These are phyloP conservation scores for Fomitiporia mediterranea DNA, from an alignment of 1,284 basidiomycete species.

Conservation along the genomic window DNA sequence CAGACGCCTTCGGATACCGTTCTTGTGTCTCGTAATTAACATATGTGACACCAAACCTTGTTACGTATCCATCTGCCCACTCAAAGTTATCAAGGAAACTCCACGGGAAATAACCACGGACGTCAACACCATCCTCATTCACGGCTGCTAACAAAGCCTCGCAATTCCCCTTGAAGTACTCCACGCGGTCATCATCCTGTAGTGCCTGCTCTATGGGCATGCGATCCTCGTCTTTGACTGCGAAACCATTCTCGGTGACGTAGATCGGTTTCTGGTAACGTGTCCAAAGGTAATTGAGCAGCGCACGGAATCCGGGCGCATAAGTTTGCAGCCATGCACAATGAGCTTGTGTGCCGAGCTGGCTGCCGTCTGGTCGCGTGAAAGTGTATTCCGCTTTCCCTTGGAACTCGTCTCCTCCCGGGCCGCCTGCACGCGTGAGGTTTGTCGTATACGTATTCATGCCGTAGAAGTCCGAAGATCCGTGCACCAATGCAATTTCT, in stretches of 20 bases:
- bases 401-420: constrained; percentile 52
- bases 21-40: constrained; percentile 69
- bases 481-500: constrained; percentile 58
- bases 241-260: constrained; percentile 71
- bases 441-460: constrained; percentile 75
- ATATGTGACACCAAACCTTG: constrained; percentile 62
- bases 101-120: constrained; percentile 71
- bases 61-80: constrained; percentile 65
- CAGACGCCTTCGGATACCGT: constrained; percentile 65
- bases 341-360: constrained; percentile 64
- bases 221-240: constrained; percentile 60
- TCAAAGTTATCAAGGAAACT: constrained; percentile 74
- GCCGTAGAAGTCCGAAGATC: constrained; percentile 67
- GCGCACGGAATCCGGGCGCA: constrained; percentile 55
- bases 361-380: constrained; percentile 56
- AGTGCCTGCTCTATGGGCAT: constrained; percentile 51
- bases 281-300: constrained; percentile 70
- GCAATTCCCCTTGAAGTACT: constrained; percentile 66
- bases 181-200: constrained; percentile 60
- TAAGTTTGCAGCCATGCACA: constrained; percentile 63
- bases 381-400: constrained; percentile 55
- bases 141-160: constrained; percentile 55
- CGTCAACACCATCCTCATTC: constrained; percentile 59
- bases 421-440: constrained; percentile 56
- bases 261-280: constrained; percentile 67